Percentiles rank a stretch among this genome's conserved stretches.
Evolutionary conservation across 208 protist species (phyloP).

Genomic region (Leishmania aethiopica): DNA sequence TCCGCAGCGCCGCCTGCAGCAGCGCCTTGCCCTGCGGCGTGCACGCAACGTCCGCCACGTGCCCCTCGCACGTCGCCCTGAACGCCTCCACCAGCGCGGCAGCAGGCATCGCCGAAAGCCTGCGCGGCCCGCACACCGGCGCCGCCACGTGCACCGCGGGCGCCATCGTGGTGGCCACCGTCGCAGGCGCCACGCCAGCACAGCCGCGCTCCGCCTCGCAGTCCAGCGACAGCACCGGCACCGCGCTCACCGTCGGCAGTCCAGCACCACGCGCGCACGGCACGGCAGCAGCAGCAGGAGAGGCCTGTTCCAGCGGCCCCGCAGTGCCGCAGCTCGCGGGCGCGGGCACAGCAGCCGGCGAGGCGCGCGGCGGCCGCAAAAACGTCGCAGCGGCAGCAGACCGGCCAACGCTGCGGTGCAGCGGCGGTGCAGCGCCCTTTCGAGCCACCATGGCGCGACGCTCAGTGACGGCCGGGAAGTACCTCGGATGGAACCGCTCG

Average conservation of each 20-base stretch:
- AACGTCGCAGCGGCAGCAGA: conserved; percentile 45
- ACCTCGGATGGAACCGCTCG: too few species aligned
- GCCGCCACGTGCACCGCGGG: not conserved
- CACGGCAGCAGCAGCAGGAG: conserved; percentile 1
- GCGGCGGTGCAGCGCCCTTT: conserved; percentile 17
- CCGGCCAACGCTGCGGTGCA: conserved; percentile 3
- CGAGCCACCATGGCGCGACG: conserved; percentile 2
- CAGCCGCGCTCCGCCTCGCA: conserved; percentile 5
- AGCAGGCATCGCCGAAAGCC: conserved; percentile 10
- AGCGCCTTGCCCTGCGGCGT: conserved; percentile 56
- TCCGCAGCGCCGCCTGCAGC: conserved; percentile 53
- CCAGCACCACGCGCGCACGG: conserved; percentile 9
- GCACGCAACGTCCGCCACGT: conserved; percentile 65
- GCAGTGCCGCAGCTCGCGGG: not conserved
- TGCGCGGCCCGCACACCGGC: not conserved
- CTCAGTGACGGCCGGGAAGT: not conserved
- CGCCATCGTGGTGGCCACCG: not conserved
- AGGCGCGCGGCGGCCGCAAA: conserved; percentile 64
- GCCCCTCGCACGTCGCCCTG: conserved; percentile 31
- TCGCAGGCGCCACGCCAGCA: not conserved
- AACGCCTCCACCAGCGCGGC: conserved; percentile 28
- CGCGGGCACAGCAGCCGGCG: not conserved
- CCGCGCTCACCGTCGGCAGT: conserved; percentile 26
- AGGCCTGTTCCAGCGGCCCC: not conserved
- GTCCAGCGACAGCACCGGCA: conserved; percentile 32